Percentiles rank a stretch among this genome's conserved stretches.
phyloP scores from a whole-genome alignment of 345 rosid species.

The Microthlaspi erraticum region DNA sequence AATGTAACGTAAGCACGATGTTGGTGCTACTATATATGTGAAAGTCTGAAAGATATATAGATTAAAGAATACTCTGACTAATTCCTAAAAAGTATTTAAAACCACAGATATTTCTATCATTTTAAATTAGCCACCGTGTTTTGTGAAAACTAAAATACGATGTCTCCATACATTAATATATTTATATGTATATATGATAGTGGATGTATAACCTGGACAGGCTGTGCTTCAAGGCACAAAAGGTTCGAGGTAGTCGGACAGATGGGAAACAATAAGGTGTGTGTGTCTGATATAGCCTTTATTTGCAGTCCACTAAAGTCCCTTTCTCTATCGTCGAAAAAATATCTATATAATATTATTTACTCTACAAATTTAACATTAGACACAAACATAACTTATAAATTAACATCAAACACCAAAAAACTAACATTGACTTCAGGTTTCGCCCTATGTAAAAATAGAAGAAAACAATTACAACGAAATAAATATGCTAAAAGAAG shows the following conservation, averaged over 20 bases:
- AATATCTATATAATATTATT: not conserved
- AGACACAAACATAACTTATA: too few relatives aligned
- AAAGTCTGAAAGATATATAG: too few relatives aligned
- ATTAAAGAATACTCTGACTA: too few relatives aligned
- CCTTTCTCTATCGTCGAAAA: conserved; percentile 2
- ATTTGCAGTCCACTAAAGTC: conserved; percentile 33
- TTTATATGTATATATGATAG: not conserved
- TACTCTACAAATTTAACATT: not conserved
- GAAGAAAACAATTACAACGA: not conserved
- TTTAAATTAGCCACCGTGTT: too few relatives aligned
- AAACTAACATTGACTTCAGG: too few relatives aligned
- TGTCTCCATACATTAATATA: not conserved
- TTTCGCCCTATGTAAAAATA: not conserved
- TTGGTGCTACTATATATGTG: too few relatives aligned
- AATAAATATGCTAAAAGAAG: not conserved
- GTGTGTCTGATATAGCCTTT: conserved; percentile 25
- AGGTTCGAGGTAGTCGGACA: conserved; percentile 47
- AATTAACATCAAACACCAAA: too few relatives aligned
- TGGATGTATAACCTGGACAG: conserved; percentile 40
- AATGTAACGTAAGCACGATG: too few relatives aligned
- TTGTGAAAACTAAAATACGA: too few relatives aligned
- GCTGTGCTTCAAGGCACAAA: conserved; percentile 37
- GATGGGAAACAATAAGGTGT: conserved; percentile 39
- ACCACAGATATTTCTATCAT: too few relatives aligned
- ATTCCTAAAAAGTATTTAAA: too few relatives aligned